These are phyloP conservation scores for Amphichorda felina DNA, from an alignment of 2,329 filamentous ascomycete genomes.

Conservation along the genomic window DNA sequence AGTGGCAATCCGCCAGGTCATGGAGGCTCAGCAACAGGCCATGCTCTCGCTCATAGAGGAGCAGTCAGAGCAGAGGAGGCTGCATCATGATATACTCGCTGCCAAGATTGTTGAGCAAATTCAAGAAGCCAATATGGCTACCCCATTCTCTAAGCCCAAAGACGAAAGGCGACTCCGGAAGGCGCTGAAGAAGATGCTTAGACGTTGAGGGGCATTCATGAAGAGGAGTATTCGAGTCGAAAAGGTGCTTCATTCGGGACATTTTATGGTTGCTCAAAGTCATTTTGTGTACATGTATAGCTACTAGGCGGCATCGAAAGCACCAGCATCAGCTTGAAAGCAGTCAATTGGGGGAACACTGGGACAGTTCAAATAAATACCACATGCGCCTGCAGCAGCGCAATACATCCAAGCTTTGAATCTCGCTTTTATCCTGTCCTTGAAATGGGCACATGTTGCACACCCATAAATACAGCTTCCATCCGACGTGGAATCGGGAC, in stretches of 20 bases:
- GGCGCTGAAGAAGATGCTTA: neutral
- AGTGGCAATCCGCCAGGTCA: conserved; percentile 8
- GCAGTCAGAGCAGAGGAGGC: neutral
- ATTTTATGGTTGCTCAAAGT: neutral
- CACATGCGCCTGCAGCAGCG: no score
- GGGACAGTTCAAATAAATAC: no score
- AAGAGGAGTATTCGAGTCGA: neutral
- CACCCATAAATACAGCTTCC: no score
- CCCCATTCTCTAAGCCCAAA: neutral
- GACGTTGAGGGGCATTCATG: neutral
- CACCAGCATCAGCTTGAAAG: no score
- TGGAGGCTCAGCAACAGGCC: conserved; percentile 10
- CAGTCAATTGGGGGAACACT: no score
- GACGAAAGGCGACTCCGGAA: neutral
- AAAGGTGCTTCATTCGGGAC: neutral
- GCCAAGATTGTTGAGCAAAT: neutral
- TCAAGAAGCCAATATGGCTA: neutral
- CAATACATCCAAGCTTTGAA: no score
- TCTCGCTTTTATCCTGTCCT: no score
- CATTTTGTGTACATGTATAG: no score
- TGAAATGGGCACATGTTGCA: no score
- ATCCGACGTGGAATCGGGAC: no score
- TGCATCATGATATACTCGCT: conserved; percentile 2
- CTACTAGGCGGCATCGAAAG: no score
- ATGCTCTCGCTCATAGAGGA: conserved; percentile 6